Base-by-base conservation (phyloP, 192 early-diverging fungal species). In the Umbelopsis vinacea region DNA sequence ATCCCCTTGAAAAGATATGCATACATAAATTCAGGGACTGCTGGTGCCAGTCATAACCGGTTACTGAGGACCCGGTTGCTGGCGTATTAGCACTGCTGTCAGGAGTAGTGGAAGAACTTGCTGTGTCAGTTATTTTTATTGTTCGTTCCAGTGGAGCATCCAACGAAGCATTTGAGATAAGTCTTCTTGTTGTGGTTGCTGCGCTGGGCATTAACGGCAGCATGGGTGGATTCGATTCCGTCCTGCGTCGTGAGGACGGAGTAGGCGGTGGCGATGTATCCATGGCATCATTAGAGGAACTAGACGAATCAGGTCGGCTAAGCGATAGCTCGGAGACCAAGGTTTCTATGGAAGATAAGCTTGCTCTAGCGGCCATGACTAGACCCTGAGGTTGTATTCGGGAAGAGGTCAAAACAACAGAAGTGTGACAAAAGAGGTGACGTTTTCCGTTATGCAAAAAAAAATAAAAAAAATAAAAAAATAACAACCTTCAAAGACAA, bases 1-100 rank as follows among this genome's bases (percentile, higher is more conserved):
- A 69, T 21, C 85, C 86, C 9, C 79, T 72, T n/a, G 63, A 68
- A 48, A 79, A 82, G 54, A 88, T 80, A 57, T 88, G 86, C 35
- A 66, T 66, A 24, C 78, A 70, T 21, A 87, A 48, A 11, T 57
- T 45, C 15, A 78, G 35, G 23, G 72, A 57, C 21, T 78, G 76
- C 19, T 70, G 68, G 69, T 57, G 45, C 68, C 68, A 74, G 55
- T 78, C 76, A 43, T 78, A 73, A 57, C 66, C 21, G 11, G 33
- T 54, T 23, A 38, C 7, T 37, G 57, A 63, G 12, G 57, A 11
- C 2, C 29, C 33, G 8, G 57, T 35, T n/a, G 33, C 12, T 29
- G 57, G 57, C 19, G 57, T n/a, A 17, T 26, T 35, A 63, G 26
- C 33, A 2, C 3, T 19, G 19, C 26, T 63, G 12, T 63, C 57